Evolutionary conservation across 1,284 basidiomycete genomes (phyloP).

Genomic region (Ceratobasidium sp.): DNA sequence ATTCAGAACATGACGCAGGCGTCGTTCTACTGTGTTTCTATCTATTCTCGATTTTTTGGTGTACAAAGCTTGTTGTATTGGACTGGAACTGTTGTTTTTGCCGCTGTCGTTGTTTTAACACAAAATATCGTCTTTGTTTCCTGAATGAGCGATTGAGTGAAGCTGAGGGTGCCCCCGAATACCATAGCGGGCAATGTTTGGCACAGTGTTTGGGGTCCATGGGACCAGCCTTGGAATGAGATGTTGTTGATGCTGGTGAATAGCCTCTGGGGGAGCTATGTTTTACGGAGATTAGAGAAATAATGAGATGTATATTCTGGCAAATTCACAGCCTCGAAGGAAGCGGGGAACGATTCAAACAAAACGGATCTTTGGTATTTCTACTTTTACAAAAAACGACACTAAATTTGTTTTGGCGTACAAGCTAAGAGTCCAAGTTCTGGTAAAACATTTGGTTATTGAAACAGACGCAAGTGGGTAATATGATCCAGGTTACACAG

Average conservation of each 20-base stretch:
- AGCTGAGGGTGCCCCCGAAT: background rate
- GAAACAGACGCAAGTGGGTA: background rate
- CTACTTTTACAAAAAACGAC: constrained; percentile 12
- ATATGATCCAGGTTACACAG: background rate
- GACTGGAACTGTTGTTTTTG: background rate
- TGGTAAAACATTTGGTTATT: background rate
- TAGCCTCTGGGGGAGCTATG: too few relatives aligned
- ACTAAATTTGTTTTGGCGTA: background rate
- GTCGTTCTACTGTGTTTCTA: too few relatives aligned
- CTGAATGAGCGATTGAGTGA: background rate
- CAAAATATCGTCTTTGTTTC: too few relatives aligned
- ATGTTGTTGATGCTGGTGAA: too few relatives aligned
- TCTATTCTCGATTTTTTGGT: constrained; percentile 3
- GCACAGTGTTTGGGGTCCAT: background rate
- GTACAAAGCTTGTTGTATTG: background rate
- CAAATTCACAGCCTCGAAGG: background rate
- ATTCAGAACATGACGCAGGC: too few relatives aligned
- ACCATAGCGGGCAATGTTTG: constrained; percentile 8
- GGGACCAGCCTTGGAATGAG: background rate
- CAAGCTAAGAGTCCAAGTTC: constrained; percentile 16
- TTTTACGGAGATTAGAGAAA: too few relatives aligned
- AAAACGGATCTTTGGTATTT: background rate
- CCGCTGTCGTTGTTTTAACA: constrained; percentile 7
- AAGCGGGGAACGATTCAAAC: too few relatives aligned
- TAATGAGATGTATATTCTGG: background rate